Base-by-base conservation (phyloP, 2,329 filamentous ascomycete genomes). In the Cladophialophora chaetospira region DNA sequence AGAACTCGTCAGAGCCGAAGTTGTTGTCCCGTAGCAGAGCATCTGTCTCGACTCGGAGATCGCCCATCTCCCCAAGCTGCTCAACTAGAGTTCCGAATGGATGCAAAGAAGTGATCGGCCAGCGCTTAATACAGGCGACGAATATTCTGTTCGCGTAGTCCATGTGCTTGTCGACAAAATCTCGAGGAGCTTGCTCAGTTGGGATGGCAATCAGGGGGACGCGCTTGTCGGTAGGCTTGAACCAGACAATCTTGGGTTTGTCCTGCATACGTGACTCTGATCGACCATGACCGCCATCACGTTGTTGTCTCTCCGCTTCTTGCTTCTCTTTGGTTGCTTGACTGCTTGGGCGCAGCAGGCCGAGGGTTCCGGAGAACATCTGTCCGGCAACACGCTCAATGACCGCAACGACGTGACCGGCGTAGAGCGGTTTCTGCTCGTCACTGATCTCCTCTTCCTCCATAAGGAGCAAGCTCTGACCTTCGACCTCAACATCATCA, bases 171-270 rank as follows among this genome's bases (percentile, higher is more conserved):
- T 99, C 94, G 25, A 99, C 94, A 68, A 99, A 99, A 75, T 97
- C 94, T 31, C 91, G 88, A 17, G 94, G 94, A 6, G 94, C 94
- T 76, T 99, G 94, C 73, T 99, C 94, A 2, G 94, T 99, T 1
- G 94, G 94, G 63, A 99, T 99, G 52, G 94, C 94, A 73, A 99
- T 99, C 64, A 99, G 81, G 47, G 94, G 94, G 45, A 99, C 94
- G 70, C 94, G 91, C 83, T 99, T 97, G 77, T 99, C 94, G 1
- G 94, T 99, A 57, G 94, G 94, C 81, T 99, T 99, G 80, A 99
- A 99, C 94, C 94, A 99, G 38, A 99, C 94, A 75, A 99, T 99
- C 85, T 99, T 99, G 62, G 94, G 94, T 77, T 97, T 97, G 63
- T 99, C 94, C 71, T 95, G 91, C 62, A 89, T 85, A 52, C 92